Base-by-base conservation (phyloP, 306 rosid species). In the Fagus crenata region DNA sequence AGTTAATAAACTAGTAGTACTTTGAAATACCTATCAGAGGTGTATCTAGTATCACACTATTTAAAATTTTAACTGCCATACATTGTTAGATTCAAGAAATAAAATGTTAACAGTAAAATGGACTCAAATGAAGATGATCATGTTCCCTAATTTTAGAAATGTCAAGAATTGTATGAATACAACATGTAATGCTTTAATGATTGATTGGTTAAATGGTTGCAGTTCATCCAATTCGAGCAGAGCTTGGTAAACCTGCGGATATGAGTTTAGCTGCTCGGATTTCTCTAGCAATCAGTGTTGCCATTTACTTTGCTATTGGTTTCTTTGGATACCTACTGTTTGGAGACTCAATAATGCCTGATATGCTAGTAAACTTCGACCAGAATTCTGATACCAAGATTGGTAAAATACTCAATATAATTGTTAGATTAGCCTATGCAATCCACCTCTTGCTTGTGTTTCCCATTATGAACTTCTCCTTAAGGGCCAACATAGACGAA, bases 221-320 rank as follows among this genome's bases (percentile, higher is more conserved):
- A 95, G 99, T 95, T 70, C 99, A 95, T 81, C 99, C 97, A 1
- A 92, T 95, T 78, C 95, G 90, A 18, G 87, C 83, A 74, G 99
- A 92, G 90, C 91, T 92, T 7, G 84, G 85, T 6, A 89, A 82
- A 67, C 84, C 92, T 65, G 87, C 97, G 0, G 85, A 92, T 17
- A 95, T 95, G 99, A 78, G 82, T 53, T 69, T 17, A 53, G 97
- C 96, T 1, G 96, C 88, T 49, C 84, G 92, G 78, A 85, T 91
- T 15, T 88, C 99, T 7, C 78, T 92, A 2, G 56, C 86, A 67
- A 89, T 92, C 12, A 89, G 93, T 63, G 96, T 90, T 4, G 80
- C 72, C 40, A 79, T 95, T 75, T 95, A 95, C 87, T 83, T 80
- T 37, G 9, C 87, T 77, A 83, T 89, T 2, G 97, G 99, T 31